phyloP scores from a whole-genome alignment of 2,329 filamentous ascomycete genomes.

The Arthrobotrys entomopaga region DNA sequence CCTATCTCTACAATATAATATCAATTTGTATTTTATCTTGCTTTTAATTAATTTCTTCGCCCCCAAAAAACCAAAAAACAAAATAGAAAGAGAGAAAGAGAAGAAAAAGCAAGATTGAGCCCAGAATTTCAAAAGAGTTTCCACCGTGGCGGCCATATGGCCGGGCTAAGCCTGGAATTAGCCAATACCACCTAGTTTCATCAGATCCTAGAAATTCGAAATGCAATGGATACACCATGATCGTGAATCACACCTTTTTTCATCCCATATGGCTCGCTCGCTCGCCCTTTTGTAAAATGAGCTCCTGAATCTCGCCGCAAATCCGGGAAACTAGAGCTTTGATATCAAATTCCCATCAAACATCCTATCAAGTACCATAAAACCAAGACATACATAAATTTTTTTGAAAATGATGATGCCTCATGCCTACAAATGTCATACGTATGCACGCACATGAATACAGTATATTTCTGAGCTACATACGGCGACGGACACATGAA shows the following conservation, averaged over 20 bases:
- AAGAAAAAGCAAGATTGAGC: neutral
- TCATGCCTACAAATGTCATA: too few relatives aligned
- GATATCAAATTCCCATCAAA: neutral
- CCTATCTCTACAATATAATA: neutral
- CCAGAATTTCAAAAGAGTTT: conserved; percentile 12
- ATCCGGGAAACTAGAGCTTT: conserved; percentile 13
- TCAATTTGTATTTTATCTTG: too few relatives aligned
- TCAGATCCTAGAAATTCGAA: conserved; percentile 15
- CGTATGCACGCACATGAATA: too few relatives aligned
- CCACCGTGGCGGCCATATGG: neutral
- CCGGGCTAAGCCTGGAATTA: conserved; percentile 32
- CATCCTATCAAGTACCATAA: conserved; percentile 45
- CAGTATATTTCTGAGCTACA: too few relatives aligned
- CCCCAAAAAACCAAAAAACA: too few relatives aligned
- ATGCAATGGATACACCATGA: conserved; percentile 13
- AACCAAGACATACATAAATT: conserved; percentile 53
- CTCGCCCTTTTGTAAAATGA: conserved; percentile 21
- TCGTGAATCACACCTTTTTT: conserved; percentile 31
- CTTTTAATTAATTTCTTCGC: too few relatives aligned
- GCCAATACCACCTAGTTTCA: conserved; percentile 39
- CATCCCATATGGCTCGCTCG: conserved; percentile 25
- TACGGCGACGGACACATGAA: conserved; percentile 6
- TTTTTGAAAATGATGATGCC: neutral
- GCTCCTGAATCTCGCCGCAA: conserved; percentile 41
- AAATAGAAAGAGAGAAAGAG: too few relatives aligned